A percentile compares a stretch with the other conserved stretches of the same genome.
These are phyloP conservation scores for Gliomastix tumulicola DNA, from an alignment of 2,329 filamentous ascomycete species.

Conservation along the genomic window DNA sequence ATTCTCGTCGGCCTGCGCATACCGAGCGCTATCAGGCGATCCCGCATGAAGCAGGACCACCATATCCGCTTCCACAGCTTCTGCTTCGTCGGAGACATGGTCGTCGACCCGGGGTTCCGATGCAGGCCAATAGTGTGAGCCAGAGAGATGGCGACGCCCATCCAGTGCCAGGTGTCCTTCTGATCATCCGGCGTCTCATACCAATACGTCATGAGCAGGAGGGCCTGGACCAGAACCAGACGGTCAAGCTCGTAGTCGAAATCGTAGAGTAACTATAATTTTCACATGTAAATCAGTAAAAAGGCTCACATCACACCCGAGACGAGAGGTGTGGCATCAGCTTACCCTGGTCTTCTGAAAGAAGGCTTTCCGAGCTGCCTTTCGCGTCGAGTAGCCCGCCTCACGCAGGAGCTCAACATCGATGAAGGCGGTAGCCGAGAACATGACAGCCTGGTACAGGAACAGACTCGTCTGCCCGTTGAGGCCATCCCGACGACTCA, in stretches of 20 bases:
- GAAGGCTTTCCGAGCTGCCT: constrained; percentile 78
- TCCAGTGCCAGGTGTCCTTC: constrained; percentile 98
- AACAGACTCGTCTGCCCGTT: constrained; percentile 73
- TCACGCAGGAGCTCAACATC: constrained; percentile 69
- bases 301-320: no score
- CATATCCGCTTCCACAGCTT: constrained; percentile 92
- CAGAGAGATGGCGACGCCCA: constrained; percentile 89
- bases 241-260: constrained; percentile 93
- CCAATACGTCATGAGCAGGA: constrained; percentile 94
- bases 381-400: constrained; percentile 71
- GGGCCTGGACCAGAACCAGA: constrained; percentile 78
- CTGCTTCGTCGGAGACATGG: constrained; percentile 66
- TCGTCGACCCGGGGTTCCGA: constrained; percentile 71
- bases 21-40: constrained; percentile 83
- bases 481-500: constrained; percentile 61
- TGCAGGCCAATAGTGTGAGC: constrained; percentile 92
- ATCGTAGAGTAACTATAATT: constrained; percentile 70
- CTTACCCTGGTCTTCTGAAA: constrained; percentile 81
- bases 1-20: constrained; percentile 91
- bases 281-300: constrained; percentile 14
- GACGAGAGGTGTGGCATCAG: no score
- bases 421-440: constrained; percentile 82
- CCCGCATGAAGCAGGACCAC: constrained; percentile 97
- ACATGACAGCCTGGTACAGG: constrained; percentile 92
- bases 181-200: constrained; percentile 96